Evolutionary conservation across 2,329 filamentous ascomycete species (phyloP).

Genomic region (Lachnellula hyalina): DNA sequence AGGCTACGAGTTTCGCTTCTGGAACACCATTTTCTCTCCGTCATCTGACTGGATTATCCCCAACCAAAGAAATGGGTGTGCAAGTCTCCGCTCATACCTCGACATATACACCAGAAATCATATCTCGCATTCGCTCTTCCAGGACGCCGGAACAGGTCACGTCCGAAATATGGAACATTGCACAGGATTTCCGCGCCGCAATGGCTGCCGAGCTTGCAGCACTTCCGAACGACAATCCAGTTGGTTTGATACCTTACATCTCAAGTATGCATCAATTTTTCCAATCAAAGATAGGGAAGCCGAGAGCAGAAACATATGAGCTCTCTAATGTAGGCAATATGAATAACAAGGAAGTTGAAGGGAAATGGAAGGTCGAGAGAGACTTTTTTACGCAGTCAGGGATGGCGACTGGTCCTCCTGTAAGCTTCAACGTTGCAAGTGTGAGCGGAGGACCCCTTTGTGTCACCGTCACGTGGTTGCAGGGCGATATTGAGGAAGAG

Average conservation of each 20-base stretch:
- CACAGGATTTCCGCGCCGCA: conserved; percentile 8
- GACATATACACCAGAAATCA: neutral
- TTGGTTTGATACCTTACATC: conserved; percentile 39
- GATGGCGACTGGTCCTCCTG: conserved; percentile 37
- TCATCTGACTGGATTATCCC: conserved; percentile 30
- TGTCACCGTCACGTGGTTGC: conserved; percentile 45
- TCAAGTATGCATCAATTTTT: conserved; percentile 40
- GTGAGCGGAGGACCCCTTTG: conserved; percentile 37
- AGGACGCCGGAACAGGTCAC: conserved; percentile 15
- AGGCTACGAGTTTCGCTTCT: conserved; percentile 33
- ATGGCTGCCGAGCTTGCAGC: conserved; percentile 35
- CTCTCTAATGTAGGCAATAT: conserved; percentile 48
- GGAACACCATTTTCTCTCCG: conserved; percentile 43
- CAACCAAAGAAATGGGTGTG: conserved; percentile 26
- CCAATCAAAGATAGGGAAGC: conserved; percentile 37
- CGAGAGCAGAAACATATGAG: conserved; percentile 42
- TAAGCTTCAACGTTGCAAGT: conserved; percentile 45
- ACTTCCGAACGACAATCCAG: conserved; percentile 40
- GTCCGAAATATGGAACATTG: conserved; percentile 38
- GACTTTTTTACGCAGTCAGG: conserved; percentile 47
- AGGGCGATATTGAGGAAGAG: conserved; percentile 36
- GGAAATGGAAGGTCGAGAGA: conserved; percentile 37
- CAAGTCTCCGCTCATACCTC: conserved; percentile 30
- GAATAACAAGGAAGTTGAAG: conserved; percentile 11
- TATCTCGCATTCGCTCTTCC: conserved; percentile 20